A percentile compares a stretch with the other conserved stretches of the same genome.
phyloP scores from a whole-genome alignment of 1,139 yeast genomes.

The Blastobotrys malaysiensis region DNA sequence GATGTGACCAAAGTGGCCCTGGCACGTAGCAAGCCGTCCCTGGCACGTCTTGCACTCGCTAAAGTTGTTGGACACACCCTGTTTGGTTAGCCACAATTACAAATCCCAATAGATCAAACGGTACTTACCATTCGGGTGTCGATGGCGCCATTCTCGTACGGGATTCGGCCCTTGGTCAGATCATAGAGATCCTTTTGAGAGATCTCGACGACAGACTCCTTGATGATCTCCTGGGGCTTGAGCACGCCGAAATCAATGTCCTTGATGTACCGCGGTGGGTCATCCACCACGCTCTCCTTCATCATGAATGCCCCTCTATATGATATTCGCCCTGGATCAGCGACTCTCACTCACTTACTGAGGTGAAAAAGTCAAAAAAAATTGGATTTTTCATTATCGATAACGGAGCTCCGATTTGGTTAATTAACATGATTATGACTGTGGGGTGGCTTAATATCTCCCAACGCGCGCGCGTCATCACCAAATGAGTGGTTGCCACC shows the following conservation, averaged over 20 bases:
- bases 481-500: not conserved
- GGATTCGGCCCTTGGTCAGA: conserved; percentile 75
- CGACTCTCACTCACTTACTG: not conserved
- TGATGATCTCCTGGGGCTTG: conserved; percentile 83
- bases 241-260: conserved; percentile 92
- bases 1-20: conserved; percentile 97
- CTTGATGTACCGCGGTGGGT: conserved; percentile 83
- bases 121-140: conserved; percentile 65
- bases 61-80: conserved; percentile 82
- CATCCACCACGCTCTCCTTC: conserved; percentile 75
- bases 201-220: conserved; percentile 92
- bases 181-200: conserved; percentile 89
- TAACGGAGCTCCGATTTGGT: not conserved
- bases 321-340: too few relatives aligned
- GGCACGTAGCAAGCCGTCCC: conserved; percentile 90
- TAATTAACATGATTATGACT: not conserved
- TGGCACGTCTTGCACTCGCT: conserved; percentile 86
- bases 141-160: conserved; percentile 79
- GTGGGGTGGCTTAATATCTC: not conserved
- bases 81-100: conserved; percentile 2
- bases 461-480: not conserved
- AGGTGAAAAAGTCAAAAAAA: not conserved
- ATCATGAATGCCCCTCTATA: conserved; percentile 34
- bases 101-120: not conserved
- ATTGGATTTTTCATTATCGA: not conserved